Evolutionary conservation across 2,329 filamentous ascomycete species (phyloP).

Genomic region (Phaeosphaeriaceae sp.): DNA sequence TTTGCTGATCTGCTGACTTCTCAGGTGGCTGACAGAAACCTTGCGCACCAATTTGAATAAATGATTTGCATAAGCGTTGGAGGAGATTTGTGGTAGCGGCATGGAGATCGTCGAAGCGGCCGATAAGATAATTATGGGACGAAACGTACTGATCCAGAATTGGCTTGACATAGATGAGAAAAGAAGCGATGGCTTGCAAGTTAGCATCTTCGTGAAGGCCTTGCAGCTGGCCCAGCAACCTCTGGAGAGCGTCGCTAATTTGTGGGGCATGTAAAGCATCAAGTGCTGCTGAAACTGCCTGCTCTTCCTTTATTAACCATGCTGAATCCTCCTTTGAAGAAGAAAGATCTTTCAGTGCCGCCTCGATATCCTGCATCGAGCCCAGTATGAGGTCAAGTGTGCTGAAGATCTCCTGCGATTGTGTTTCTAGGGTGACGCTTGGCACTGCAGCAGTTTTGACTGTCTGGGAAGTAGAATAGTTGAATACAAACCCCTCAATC

Average conservation of each 20-base stretch:
- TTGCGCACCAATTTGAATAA: slow-evolving; percentile 78
- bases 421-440: slow-evolving; percentile 43
- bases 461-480: slow-evolving; percentile 8
- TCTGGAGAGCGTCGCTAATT: slow-evolving; percentile 56
- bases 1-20: slow-evolving; percentile 68
- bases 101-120: slow-evolving; percentile 69
- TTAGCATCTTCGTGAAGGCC: slow-evolving; percentile 47
- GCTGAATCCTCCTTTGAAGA: slow-evolving; percentile 64
- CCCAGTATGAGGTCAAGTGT: slow-evolving; percentile 80
- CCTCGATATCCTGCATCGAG: slow-evolving; percentile 74
- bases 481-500: slow-evolving; percentile 67
- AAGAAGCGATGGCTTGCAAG: slow-evolving; percentile 58
- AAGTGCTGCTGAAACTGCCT: slow-evolving; percentile 52
- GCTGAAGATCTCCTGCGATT: slow-evolving; percentile 66
- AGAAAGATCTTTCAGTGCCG: slow-evolving; percentile 62
- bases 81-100: slow-evolving; percentile 74
- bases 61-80: slow-evolving; percentile 76
- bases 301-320: slow-evolving; percentile 65
- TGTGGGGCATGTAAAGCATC: slow-evolving; percentile 65
- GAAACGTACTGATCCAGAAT: slow-evolving; percentile 75
- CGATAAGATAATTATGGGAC: slow-evolving; percentile 65
- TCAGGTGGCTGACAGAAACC: slow-evolving; percentile 93
- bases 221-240: slow-evolving; percentile 55
- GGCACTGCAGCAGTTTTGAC: slow-evolving; percentile 3
- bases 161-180: slow-evolving; percentile 69